A percentile compares a stretch with the other conserved stretches of the same genome.
These are phyloP conservation scores for Taphrina communis DNA, from an alignment of 1,139 yeast genomes.

Conservation along the genomic window DNA sequence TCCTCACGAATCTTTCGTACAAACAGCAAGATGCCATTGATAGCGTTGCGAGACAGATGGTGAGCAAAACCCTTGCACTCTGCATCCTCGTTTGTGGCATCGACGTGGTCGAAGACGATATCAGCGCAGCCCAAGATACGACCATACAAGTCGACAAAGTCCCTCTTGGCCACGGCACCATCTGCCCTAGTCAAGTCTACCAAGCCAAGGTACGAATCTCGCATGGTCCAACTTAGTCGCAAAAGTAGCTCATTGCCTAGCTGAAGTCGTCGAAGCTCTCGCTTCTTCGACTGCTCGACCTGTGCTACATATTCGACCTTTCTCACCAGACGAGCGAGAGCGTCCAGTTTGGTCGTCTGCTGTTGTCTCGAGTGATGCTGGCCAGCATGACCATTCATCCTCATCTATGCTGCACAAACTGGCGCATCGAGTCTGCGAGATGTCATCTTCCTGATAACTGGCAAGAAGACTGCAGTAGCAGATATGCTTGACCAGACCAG, in stretches of 20 bases:
- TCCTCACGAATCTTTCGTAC: constrained; percentile 2
- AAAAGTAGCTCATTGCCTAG: constrained; percentile 11
- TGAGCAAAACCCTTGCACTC: neutral
- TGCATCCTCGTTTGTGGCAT: neutral
- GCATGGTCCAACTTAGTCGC: constrained; percentile 18
- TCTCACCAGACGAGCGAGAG: constrained; percentile 6
- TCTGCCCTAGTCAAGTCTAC: constrained; percentile 2
- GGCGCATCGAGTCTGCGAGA: too few relatives aligned
- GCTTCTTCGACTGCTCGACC: neutral
- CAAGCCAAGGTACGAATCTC: neutral
- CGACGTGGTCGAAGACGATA: constrained; percentile 5
- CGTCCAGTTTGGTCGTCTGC: constrained; percentile 9
- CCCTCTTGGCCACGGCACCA: constrained; percentile 2
- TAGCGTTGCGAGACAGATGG: neutral
- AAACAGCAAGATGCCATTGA: neutral
- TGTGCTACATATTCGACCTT: constrained; percentile 2
- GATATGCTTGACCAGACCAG: too few relatives aligned
- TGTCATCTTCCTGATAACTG: too few relatives aligned
- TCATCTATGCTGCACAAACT: neutral
- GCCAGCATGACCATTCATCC: neutral
- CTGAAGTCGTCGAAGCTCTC: constrained; percentile 10
- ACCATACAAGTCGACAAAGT: constrained; percentile 1
- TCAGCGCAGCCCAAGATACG: neutral
- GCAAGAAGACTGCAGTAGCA: too few relatives aligned
- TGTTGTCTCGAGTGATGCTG: neutral